phyloP scores from a whole-genome alignment of 108 stramenopile species.

The Parmales sp. region DNA sequence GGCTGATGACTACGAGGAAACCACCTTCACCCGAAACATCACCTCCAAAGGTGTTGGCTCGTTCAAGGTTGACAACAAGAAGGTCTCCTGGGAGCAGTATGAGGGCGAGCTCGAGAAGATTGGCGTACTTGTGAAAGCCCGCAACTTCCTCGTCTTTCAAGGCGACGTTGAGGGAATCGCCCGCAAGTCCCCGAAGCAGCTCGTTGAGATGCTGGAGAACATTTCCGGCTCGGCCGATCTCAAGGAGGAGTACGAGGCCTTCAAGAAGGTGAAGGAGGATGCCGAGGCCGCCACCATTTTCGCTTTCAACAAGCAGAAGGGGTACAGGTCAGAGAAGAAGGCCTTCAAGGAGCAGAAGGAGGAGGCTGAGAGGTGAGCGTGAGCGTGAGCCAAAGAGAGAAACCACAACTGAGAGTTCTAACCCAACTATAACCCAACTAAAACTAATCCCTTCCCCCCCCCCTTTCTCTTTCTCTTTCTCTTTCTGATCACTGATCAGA shows the following conservation, averaged over 20 bases:
- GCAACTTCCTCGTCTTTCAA: constrained; percentile 99
- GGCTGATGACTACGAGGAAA: constrained; percentile 23
- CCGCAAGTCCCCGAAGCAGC: constrained; percentile 75
- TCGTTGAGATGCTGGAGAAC: constrained; percentile 88
- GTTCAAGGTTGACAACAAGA: constrained; percentile 70
- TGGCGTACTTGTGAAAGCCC: constrained; percentile 91
- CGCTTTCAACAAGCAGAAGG: constrained; percentile 81
- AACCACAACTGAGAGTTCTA: too few species aligned
- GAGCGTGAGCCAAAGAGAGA: too few species aligned
- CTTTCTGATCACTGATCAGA: constrained; percentile 65
- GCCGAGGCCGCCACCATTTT: constrained; percentile 73
- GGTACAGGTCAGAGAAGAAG: constrained; percentile 66
- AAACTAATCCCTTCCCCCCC: background rate
- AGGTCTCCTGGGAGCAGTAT: constrained; percentile 71
- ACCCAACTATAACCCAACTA: too few species aligned
- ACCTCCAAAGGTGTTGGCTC: constrained; percentile 62
- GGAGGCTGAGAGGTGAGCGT: constrained; percentile 19
- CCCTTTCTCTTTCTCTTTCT: background rate
- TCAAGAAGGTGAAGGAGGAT: constrained; percentile 65
- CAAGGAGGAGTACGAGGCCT: constrained; percentile 66
- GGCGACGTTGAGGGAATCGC: constrained; percentile 96
- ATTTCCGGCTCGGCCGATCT: constrained; percentile 71
- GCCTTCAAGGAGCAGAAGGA: constrained; percentile 88
- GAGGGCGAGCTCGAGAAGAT: constrained; percentile 68
- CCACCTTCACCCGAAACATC: constrained; percentile 75